A percentile compares a stretch with the other conserved stretches of the same genome.
These are phyloP conservation scores for Pistacia atlantica DNA, from an alignment of 345 rosid species.

Conservation along the genomic window DNA sequence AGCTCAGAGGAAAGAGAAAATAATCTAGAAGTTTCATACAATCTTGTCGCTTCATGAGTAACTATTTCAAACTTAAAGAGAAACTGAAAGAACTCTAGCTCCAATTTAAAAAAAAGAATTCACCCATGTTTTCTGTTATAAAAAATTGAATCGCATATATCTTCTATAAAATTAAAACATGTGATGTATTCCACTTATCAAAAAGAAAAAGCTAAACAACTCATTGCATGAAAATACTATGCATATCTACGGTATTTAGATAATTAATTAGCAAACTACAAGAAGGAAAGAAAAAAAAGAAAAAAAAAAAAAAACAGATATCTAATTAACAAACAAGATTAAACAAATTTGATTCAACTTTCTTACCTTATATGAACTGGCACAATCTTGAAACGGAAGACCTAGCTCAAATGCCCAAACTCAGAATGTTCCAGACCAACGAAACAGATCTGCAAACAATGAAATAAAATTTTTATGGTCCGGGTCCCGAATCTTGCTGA, in stretches of 20 bases:
- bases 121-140: too few relatives aligned
- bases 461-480: neutral
- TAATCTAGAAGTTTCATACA: too few relatives aligned
- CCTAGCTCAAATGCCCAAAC: constrained; percentile 2
- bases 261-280: neutral
- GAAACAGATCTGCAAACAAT: constrained; percentile 8
- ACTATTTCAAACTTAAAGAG: neutral
- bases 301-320: neutral
- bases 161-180: neutral
- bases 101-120: too few relatives aligned
- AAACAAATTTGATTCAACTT: constrained; percentile 20
- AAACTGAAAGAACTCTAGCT: neutral
- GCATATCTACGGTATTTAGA: neutral
- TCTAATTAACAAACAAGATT: neutral
- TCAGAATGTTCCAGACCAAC: neutral
- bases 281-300: neutral
- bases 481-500: neutral
- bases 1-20: too few relatives aligned
- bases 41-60: neutral
- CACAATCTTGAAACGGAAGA: neutral
- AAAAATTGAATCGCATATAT: neutral
- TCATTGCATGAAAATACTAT: too few relatives aligned
- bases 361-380: constrained; percentile 40
- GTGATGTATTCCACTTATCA: neutral
- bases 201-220: neutral